Percentiles rank a stretch among this genome's conserved stretches.
These are phyloP conservation scores for Santalum album DNA, from an alignment of 164 flowering plant species.

Conservation along the genomic window DNA sequence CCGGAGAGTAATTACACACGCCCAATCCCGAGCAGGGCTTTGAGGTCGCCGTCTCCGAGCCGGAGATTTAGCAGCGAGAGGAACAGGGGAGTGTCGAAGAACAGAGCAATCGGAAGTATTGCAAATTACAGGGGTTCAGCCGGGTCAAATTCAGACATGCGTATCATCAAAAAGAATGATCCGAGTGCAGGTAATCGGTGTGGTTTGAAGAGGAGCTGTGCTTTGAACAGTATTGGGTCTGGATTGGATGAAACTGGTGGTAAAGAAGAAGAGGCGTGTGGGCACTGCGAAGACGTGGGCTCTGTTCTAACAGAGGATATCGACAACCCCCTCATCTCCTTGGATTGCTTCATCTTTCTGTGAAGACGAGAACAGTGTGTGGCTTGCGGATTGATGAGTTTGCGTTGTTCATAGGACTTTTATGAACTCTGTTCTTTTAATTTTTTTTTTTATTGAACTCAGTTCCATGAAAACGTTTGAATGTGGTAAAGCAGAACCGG, in stretches of 20 bases:
- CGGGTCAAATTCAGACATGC: neutral
- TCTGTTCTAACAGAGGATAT: constrained; percentile 35
- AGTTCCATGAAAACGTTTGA: neutral
- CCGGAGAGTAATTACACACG: neutral
- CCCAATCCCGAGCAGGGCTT: constrained; percentile 10
- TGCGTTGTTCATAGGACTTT: neutral
- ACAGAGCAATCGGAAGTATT: constrained; percentile 1
- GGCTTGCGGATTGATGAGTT: neutral
- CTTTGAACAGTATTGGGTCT: constrained; percentile 12
- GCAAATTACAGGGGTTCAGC: constrained; percentile 6
- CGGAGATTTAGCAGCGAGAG: constrained; percentile 24
- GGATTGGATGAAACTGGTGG: constrained; percentile 21
- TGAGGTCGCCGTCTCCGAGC: constrained; percentile 41
- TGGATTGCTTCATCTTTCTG: constrained; percentile 78
- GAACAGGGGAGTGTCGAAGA: constrained; percentile 1
- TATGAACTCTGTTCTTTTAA: no score
- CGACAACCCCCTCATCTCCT: constrained; percentile 58
- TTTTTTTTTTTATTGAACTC: neutral
- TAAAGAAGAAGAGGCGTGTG: constrained; percentile 16
- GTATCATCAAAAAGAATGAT: neutral
- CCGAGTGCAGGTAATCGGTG: neutral
- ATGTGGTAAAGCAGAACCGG: no score
- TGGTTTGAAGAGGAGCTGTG: constrained; percentile 15
- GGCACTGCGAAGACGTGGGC: constrained; percentile 14
- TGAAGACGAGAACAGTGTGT: constrained; percentile 12